Evolutionary conservation across 2,329 filamentous ascomycete species (phyloP), one percentile per base, ranked within the genome.

Genomic region (Colletotrichum filicis): DNA sequence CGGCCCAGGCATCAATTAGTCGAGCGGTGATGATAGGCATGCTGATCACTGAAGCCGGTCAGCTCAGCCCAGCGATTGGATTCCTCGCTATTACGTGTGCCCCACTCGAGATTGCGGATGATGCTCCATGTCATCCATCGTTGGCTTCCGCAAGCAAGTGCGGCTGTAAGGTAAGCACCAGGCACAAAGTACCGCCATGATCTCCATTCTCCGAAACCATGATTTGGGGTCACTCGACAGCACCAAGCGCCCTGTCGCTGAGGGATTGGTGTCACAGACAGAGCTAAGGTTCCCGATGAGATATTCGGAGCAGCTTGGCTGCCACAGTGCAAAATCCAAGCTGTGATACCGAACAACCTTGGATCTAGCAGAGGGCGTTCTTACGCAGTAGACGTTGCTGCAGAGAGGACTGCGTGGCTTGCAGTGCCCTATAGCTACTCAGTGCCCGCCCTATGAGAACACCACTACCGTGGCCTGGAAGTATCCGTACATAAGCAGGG

Each of bases 21-120:
- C 32, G 58, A 16, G 63, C 5, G 32, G 46, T 62, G 57, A 61
- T 62, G 57, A 56, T 61, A 26, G 52, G 46, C 68, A 53, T 53
- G 57, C 19, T 52, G 52, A 68, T 68, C 62, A 19, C 28, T 26
- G 8, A n/a, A 26, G 42, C 26, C 19, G n/a, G 35, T 49, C 32
- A 28, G 62, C 14, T 11, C 22, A 42, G 42, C 61, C 61, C 28
- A 11, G 19, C n/a, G 8, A 32, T 56, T 57, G 12, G 42, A 56
- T 19, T n/a, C 6, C 35, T 57, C 26, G 16, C 22, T 26, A 49
- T 49, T 49, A 19, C 30, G 30, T 32, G 9, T 32, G 8, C 24
- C 42, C 24, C 26, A 26, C 49, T 22, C 24, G 22, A 61, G 58
- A n/a, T 61, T 24, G 37, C 58, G 37, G 14, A 4, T 37, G 24